These are phyloP conservation scores for Podospora pseudopauciseta DNA, from an alignment of 495 filamentous ascomycete species.

Conservation along the genomic window DNA sequence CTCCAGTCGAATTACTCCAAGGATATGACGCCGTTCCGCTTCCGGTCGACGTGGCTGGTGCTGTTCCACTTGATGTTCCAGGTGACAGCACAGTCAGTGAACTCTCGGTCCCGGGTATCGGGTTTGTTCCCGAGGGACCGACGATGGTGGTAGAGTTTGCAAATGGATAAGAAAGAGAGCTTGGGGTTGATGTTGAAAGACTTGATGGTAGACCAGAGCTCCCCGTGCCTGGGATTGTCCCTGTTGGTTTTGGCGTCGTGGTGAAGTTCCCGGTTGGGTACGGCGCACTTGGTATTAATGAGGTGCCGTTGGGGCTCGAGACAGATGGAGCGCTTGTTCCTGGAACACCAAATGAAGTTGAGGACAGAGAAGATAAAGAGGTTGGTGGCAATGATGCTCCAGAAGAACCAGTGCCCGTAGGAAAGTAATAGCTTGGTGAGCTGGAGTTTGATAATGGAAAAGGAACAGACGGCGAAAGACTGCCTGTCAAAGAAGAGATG, in stretches of 20 bases:
- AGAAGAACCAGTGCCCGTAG: background rate
- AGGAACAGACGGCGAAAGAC: slow-evolving; percentile 9
- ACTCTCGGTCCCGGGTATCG: background rate
- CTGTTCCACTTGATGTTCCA: background rate
- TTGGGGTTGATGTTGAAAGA: background rate
- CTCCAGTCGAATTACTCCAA: background rate
- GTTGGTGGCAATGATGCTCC: background rate
- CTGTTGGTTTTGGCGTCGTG: background rate
- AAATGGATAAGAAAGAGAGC: background rate
- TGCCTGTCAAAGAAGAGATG: background rate
- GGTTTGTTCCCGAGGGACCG: background rate
- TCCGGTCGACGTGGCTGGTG: background rate
- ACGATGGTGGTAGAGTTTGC: background rate
- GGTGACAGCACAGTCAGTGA: background rate
- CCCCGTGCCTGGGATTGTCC: background rate
- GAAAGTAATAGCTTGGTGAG: background rate
- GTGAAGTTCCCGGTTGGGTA: slow-evolving; percentile 6
- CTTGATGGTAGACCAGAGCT: background rate
- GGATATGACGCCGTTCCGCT: slow-evolving; percentile 2
- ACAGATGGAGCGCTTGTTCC: background rate
- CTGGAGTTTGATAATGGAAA: slow-evolving; percentile 16
- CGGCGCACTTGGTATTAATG: background rate
- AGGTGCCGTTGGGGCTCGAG: background rate
- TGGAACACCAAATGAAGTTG: background rate
- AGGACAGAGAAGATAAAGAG: background rate